A percentile compares a stretch with the other conserved stretches of the same genome.
Evolutionary conservation across 2,329 filamentous ascomycete species (phyloP).

Genomic region (Paracoccidioides lutzii): DNA sequence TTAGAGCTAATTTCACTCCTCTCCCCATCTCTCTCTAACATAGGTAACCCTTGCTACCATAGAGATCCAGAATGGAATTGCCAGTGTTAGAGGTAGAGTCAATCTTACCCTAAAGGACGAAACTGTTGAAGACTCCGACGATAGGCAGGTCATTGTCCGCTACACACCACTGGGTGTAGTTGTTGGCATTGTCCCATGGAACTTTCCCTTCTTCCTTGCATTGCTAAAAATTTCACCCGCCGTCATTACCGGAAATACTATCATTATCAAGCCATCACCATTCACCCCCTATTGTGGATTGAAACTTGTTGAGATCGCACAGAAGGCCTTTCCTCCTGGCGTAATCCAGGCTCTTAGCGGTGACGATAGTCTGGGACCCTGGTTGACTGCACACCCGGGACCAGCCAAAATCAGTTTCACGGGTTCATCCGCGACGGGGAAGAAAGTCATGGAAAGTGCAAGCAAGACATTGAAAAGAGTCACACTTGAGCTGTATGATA

Average conservation of each 20-base stretch:
- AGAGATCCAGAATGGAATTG: conserved; percentile 18
- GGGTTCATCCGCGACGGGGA: conserved; percentile 40
- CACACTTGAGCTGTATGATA: conserved; percentile 33
- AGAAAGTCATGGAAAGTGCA: conserved; percentile 38
- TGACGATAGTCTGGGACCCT: conserved; percentile 41
- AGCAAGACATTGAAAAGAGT: conserved; percentile 42
- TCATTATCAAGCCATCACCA: conserved; percentile 45
- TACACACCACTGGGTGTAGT: conserved; percentile 30
- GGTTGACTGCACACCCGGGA: conserved; percentile 41
- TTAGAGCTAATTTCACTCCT: not conserved
- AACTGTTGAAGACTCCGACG: conserved; percentile 36
- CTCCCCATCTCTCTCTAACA: not conserved
- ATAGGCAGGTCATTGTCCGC: conserved; percentile 21
- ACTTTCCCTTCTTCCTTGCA: conserved; percentile 35
- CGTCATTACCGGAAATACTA: conserved; percentile 40
- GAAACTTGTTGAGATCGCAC: conserved; percentile 40
- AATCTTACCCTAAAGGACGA: conserved; percentile 33
- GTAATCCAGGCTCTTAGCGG: conserved; percentile 45
- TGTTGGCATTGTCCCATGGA: conserved; percentile 49
- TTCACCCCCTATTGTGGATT: conserved; percentile 43
- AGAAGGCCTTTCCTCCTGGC: conserved; percentile 41
- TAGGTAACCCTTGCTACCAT: conserved; percentile 14
- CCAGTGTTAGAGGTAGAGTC: conserved; percentile 12
- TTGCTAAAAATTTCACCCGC: conserved; percentile 40
- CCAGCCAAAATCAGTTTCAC: conserved; percentile 49